phyloP scores from a whole-genome alignment of 1,284 basidiomycete species.

The Paramarasmius palmivorus region DNA sequence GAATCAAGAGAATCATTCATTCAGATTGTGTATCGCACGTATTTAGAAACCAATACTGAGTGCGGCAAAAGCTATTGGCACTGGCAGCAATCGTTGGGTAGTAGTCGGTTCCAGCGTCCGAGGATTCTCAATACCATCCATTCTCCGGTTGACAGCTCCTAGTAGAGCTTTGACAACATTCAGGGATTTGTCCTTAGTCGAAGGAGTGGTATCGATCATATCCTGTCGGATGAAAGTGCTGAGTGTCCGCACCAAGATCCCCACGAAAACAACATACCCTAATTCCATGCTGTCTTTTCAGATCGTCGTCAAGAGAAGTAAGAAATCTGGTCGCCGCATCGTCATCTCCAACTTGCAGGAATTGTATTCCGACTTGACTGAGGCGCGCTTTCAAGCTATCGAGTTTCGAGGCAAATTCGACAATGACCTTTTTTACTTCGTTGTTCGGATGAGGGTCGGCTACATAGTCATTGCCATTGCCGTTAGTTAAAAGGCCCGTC shows the following conservation, averaged over 20 bases:
- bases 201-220: slow-evolving; percentile 16
- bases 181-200: slow-evolving; percentile 7
- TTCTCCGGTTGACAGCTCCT: slow-evolving; percentile 23
- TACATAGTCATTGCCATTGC: slow-evolving; percentile 19
- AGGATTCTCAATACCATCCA: too few species aligned
- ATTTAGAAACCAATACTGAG: too few species aligned
- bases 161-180: slow-evolving; percentile 25
- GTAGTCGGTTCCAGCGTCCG: too few species aligned
- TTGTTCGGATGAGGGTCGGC: too few species aligned
- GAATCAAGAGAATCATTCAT: too few species aligned
- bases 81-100: too few species aligned
- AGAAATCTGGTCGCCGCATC: slow-evolving; percentile 37
- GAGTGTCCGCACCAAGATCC: too few species aligned
- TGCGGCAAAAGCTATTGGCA: too few species aligned
- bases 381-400: slow-evolving; percentile 16
- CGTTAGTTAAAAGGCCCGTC: too few species aligned
- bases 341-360: slow-evolving; percentile 48
- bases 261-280: slow-evolving; percentile 16
- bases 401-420: slow-evolving; percentile 14
- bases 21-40: too few species aligned
- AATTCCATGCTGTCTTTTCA: slow-evolving; percentile 25
- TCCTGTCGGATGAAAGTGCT: slow-evolving; percentile 19
- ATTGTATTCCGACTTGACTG: slow-evolving; percentile 41
- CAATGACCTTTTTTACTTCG: too few species aligned
- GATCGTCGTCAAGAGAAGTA: slow-evolving; percentile 38